A percentile compares a stretch with the other conserved stretches of the same genome.
Evolutionary conservation across 257 asterid genomes (phyloP).

Genomic region (Fraxinus americana): DNA sequence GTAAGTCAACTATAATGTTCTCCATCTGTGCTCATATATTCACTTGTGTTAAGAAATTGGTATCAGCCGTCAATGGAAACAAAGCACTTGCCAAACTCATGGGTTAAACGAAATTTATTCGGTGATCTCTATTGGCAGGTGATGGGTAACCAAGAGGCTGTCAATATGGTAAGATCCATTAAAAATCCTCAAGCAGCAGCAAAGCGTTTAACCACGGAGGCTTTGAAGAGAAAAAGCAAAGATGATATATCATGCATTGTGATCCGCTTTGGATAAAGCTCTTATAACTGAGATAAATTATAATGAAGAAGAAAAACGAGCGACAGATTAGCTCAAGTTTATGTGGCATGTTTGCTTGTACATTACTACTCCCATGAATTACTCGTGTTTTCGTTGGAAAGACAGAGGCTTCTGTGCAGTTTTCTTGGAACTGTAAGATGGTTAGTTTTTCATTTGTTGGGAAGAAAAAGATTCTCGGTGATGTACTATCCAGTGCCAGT

Average conservation of each 20-base stretch:
- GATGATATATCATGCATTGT: slow-evolving; percentile 87
- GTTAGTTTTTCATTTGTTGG: not conserved
- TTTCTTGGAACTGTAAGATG: slow-evolving; percentile 15
- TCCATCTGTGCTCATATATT: not conserved
- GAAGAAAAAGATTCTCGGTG: not conserved
- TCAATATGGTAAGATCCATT: slow-evolving; percentile 49
- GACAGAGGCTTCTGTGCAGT: not conserved
- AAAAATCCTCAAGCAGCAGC: slow-evolving; percentile 82
- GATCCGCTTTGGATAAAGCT: slow-evolving; percentile 61
- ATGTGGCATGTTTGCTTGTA: not conserved
- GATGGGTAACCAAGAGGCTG: slow-evolving; percentile 77
- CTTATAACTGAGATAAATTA: not conserved
- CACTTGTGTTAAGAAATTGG: not conserved
- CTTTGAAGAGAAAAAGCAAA: slow-evolving; percentile 68
- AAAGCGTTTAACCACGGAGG: slow-evolving; percentile 70
- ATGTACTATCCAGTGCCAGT: not conserved
- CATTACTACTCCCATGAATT: slow-evolving; percentile 19
- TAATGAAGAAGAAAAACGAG: not conserved
- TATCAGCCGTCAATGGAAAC: not conserved
- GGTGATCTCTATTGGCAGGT: slow-evolving; percentile 43
- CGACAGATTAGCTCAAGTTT: not conserved
- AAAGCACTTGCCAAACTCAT: not conserved
- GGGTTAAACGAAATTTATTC: not conserved
- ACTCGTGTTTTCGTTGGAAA: slow-evolving; percentile 31
- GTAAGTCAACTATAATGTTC: not conserved